Evolutionary conservation across 352 stramenopile genomes (phyloP), one percentile per base, ranked within the genome.

Genomic region (Globisporangium splendens): DNA sequence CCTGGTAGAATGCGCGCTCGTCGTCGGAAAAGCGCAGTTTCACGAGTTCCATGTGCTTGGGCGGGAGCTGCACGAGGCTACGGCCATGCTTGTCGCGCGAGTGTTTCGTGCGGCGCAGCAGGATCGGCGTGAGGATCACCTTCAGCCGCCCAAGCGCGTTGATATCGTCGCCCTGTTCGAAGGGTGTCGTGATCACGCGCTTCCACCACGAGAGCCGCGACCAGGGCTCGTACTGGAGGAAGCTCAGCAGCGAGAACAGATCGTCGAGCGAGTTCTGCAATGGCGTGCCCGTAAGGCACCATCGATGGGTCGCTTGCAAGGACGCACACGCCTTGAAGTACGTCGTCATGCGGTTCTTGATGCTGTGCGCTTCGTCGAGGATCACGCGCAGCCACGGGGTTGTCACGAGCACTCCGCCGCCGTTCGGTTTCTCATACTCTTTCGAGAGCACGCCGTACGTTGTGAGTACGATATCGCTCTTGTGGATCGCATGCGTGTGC

Each of bases 201-300:
- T 86, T 88, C 88, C 88, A 97, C 83, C 82, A 96, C 20, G 77
- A 71, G 47, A 78, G 59, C 24, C 82, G 79, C 46, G 74, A 88
- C 89, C 89, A 97, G 12, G 90, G 90, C 57, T 92, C 61, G 65
- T 95, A 93, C 57, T 81, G 68, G 7, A 95, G 70, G 54, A 96
- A 97, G 49, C 72, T 77, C 14, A 97, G 70, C 22, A 96, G 66
- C 2, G 87, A 82, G 43, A 93, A 94, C 22, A 97, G 68, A 53
- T 97, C 90, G 28, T 93, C 82, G 3, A 97, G 69, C 8, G 75
- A 83, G 59, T 97, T 97, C 62, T 97, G 88, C 21, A 97, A 79
- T 2, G 90, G 90, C 20, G 90, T 97, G 21, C 90, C 90, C 7
- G 87, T 96, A n/a, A 97, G 64, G 62, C 88, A 96, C 90, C 90